Evolutionary conservation across 257 asterid species (phyloP).

Genomic region (Paulownia fortunei): DNA sequence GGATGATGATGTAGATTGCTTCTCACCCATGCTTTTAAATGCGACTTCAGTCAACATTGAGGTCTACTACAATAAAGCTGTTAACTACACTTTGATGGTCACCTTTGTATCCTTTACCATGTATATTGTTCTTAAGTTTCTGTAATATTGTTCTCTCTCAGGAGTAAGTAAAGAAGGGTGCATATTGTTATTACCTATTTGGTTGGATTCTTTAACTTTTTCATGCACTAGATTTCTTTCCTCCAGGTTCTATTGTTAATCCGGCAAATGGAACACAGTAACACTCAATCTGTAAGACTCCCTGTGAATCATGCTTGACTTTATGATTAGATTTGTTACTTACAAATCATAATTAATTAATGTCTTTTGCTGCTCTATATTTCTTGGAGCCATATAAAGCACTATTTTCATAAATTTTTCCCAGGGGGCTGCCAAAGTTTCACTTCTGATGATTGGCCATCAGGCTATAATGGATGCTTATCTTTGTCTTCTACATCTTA

Average conservation of each 20-base stretch:
- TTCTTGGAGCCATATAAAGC: conserved; percentile 9
- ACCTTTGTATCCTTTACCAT: conserved; percentile 93
- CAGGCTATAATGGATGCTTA: conserved; percentile 99
- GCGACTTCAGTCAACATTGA: conserved; percentile 91
- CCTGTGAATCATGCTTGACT: conserved; percentile 1
- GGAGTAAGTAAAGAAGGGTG: neutral
- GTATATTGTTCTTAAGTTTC: conserved; percentile 21
- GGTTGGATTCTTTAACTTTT: conserved; percentile 59
- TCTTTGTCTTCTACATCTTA: conserved; percentile 94
- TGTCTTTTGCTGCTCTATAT: neutral
- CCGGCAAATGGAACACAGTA: conserved; percentile 97
- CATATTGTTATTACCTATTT: conserved; percentile 30
- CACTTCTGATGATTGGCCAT: conserved; percentile 92
- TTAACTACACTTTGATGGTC: conserved; percentile 96
- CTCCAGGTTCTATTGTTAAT: conserved; percentile 91
- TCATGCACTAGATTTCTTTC: conserved; percentile 70
- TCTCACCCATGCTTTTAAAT: conserved; percentile 90
- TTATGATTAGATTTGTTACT: neutral
- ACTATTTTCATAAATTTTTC: conserved; percentile 20
- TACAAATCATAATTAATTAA: conserved; percentile 3
- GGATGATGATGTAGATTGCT: conserved; percentile 94
- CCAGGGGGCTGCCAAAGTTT: conserved; percentile 99
- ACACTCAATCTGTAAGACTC: conserved; percentile 87
- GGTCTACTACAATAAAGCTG: conserved; percentile 92
- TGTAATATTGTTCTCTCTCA: neutral